These are phyloP conservation scores for Mrakiaceae sp. DNA, from an alignment of 1,284 basidiomycete species.

Conservation along the genomic window DNA sequence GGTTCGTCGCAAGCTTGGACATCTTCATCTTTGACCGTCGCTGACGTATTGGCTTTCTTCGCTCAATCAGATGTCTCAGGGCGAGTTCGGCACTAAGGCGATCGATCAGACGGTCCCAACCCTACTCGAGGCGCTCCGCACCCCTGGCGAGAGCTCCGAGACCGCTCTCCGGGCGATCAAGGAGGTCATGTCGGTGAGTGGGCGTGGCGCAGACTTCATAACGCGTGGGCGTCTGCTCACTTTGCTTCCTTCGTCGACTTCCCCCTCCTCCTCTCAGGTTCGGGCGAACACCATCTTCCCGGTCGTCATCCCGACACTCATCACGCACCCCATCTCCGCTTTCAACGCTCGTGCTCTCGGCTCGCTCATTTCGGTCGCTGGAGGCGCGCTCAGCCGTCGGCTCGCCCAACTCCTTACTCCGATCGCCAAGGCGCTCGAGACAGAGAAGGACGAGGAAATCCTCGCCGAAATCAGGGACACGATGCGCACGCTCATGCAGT, in stretches of 20 bases:
- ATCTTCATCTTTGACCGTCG: too few relatives aligned
- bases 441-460: constrained; percentile 56
- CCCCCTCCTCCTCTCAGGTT: constrained; percentile 35
- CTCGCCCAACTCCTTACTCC: constrained; percentile 64
- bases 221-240: too few relatives aligned
- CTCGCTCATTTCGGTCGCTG: constrained; percentile 85
- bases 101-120: constrained; percentile 97
- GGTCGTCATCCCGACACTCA: constrained; percentile 88
- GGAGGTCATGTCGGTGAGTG: constrained; percentile 65
- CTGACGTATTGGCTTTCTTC: too few relatives aligned
- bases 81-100: constrained; percentile 69
- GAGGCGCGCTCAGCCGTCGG: constrained; percentile 72
- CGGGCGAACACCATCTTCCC: constrained; percentile 93
- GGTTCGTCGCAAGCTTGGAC: neutral
- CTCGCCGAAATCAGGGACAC: constrained; percentile 63
- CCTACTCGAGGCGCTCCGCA: constrained; percentile 78
- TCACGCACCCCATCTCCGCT: constrained; percentile 76
- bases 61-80: constrained; percentile 59
- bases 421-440: constrained; percentile 54
- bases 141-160: constrained; percentile 79
- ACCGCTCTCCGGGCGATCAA: constrained; percentile 88
- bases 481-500: constrained; percentile 56
- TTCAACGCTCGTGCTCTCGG: constrained; percentile 93
- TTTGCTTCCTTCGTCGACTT: neutral
- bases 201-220: too few relatives aligned